Percentiles rank a stretch among this genome's conserved stretches.
Conservation (phyloP, 352 stramenopile genomes). For the Globisporangium acanthophoron region DNA sequence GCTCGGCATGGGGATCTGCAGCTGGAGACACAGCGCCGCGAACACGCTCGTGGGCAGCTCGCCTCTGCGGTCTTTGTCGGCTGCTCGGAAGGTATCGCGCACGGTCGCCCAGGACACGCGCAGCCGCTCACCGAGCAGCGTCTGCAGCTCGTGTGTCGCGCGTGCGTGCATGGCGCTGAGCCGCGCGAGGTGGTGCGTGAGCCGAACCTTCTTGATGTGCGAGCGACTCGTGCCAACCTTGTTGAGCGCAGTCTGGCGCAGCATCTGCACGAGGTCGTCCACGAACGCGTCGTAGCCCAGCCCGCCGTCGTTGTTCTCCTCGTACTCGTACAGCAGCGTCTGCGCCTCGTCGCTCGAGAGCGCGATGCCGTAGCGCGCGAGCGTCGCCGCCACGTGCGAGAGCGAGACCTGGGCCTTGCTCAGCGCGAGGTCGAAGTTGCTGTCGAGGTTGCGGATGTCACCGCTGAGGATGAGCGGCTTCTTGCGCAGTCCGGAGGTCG, state of each 20-base stretch:
- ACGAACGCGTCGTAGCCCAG: slow-evolving; percentile 59
- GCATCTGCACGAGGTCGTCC: slow-evolving; percentile 44
- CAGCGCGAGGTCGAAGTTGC: slow-evolving; percentile 56
- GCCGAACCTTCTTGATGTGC: slow-evolving; percentile 52
- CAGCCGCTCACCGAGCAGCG: slow-evolving; percentile 35
- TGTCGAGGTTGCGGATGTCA: slow-evolving; percentile 70
- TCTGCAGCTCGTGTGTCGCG: slow-evolving; percentile 38
- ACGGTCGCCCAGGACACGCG: slow-evolving; percentile 48
- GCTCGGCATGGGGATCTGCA: slow-evolving; percentile 25
- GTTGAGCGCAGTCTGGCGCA: slow-evolving; percentile 38
- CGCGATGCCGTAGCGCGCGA: slow-evolving; percentile 39
- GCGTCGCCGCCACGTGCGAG: slow-evolving; percentile 39
- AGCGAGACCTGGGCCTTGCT: slow-evolving; percentile 35
- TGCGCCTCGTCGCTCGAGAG: slow-evolving; percentile 52
- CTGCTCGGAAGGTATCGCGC: slow-evolving; percentile 41
- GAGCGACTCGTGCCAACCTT: slow-evolving; percentile 26
- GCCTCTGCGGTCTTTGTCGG: slow-evolving; percentile 29
- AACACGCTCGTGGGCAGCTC: slow-evolving; percentile 37
- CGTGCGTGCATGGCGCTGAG: slow-evolving; percentile 43
- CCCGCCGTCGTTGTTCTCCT: slow-evolving; percentile 68
- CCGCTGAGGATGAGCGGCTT: slow-evolving; percentile 59
- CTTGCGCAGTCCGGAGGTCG: slow-evolving; percentile 24
- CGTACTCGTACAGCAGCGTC: slow-evolving; percentile 60
- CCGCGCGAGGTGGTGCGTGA: slow-evolving; percentile 41
- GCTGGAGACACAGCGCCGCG: slow-evolving; percentile 24